Conservation (phyloP, 2,329 filamentous ascomycete genomes). For the Claviceps arundinis region DNA sequence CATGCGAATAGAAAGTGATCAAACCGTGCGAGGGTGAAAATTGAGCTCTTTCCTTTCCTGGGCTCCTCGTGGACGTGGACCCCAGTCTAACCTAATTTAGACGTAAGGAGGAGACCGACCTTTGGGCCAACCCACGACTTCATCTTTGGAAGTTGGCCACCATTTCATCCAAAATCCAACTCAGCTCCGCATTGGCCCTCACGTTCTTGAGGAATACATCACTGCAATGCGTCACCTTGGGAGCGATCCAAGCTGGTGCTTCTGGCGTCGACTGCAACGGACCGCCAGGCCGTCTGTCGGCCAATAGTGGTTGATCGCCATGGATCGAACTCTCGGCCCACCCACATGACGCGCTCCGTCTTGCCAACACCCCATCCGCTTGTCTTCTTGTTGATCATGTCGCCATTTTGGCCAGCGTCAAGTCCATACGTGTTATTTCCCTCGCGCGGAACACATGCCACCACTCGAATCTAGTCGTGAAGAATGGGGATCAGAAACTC, state of each 20-base stretch:
- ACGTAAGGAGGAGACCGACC: too few species aligned
- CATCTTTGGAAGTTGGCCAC: constrained; percentile 36
- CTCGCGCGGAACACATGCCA: constrained; percentile 19
- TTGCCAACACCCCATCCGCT: constrained; percentile 40
- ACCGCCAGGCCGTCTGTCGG: constrained; percentile 39
- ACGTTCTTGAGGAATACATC: constrained; percentile 36
- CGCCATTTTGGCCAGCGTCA: constrained; percentile 20
- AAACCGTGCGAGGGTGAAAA: too few species aligned
- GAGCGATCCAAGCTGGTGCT: constrained; percentile 40
- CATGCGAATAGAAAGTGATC: too few species aligned
- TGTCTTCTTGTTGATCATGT: constrained; percentile 35
- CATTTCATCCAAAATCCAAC: constrained; percentile 19
- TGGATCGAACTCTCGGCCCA: constrained; percentile 46
- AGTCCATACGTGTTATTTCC: constrained; percentile 15
- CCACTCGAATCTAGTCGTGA: neutral
- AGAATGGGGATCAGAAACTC: neutral
- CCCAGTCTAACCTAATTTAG: too few species aligned
- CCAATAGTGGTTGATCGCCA: constrained; percentile 40
- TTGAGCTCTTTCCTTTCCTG: too few species aligned
- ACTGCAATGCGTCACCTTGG: constrained; percentile 40
- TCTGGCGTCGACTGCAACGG: constrained; percentile 30
- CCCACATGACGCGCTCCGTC: constrained; percentile 41
- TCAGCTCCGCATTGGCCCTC: constrained; percentile 7
- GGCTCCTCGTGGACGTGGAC: too few species aligned
- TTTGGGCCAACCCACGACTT: constrained; percentile 32